Evolutionary conservation across 108 stramenopile species (phyloP).

Genomic region (Cyclotella cryptica): DNA sequence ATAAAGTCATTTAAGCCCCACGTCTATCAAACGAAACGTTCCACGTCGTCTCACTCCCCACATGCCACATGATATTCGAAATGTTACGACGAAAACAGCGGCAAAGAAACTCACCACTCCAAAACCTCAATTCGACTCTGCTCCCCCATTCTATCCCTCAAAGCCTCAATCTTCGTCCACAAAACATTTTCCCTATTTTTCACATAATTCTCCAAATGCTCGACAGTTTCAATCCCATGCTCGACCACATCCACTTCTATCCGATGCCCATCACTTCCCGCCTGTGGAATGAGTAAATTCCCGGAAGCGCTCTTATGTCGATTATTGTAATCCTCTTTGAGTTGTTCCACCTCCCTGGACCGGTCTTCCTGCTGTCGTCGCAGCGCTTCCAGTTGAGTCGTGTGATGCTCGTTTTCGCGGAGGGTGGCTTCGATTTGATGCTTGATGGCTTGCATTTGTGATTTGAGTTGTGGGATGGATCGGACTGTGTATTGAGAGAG

Average conservation of each 20-base stretch:
- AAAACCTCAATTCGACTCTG: slow-evolving; percentile 44
- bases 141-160: slow-evolving; percentile 31
- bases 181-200: slow-evolving; percentile 61
- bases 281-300: not conserved
- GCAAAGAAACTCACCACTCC: slow-evolving; percentile 38
- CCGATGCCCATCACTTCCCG: not conserved
- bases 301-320: not conserved
- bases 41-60: no score
- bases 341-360: not conserved
- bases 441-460: not conserved
- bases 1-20: not conserved
- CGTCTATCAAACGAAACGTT: no score
- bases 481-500: not conserved
- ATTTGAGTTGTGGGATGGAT: not conserved
- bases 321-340: not conserved
- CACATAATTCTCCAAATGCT: slow-evolving; percentile 34
- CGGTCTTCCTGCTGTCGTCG: not conserved
- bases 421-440: not conserved
- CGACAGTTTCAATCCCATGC: slow-evolving; percentile 8
- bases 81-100: not conserved
- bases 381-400: not conserved
- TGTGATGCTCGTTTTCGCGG: not conserved
- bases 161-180: slow-evolving; percentile 36
- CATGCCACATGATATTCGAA: no score
- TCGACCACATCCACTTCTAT: not conserved